Base-by-base conservation (phyloP, 2,329 filamentous ascomycete species). In the Trichoderma koningii region DNA sequence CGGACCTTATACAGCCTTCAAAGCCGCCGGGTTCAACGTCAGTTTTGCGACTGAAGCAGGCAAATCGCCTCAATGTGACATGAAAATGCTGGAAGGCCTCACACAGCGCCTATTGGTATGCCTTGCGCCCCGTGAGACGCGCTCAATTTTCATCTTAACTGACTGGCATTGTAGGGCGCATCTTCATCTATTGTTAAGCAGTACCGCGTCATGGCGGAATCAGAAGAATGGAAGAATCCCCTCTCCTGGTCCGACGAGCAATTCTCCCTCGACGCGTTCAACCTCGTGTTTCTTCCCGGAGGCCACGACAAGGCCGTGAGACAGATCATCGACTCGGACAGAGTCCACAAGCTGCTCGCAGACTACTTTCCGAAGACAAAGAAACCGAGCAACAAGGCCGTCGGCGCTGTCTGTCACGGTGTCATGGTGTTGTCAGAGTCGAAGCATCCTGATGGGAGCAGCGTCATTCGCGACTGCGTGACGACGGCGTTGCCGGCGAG, bases 361-460 rank as follows among this genome's bases (percentile, higher is more conserved):
- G 73, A 75, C 17, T 84, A 81, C 71, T 84, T 84, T 66, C 81
- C 81, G 7, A 67, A 75, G 63, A 83, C 82, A 0, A 74, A 72
- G 60, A 82, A 79, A 68, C 78, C 79, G 2, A 73, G 77, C 17
- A 73, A 69, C 2, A 83, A 82, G 68, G 75, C 75, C 3, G 72
- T 83, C 26, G 81, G 76, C 0, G 82, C 82, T 5, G 77, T 85
- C 3, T 85, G 83, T 68, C 82, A 85, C 70, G 83, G 83, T 47
- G 81, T 84, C 56, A 79, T 83, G 77, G 79, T 80, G 19, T 73
- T 85, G 3, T 77, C 80, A 17, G 76, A 80, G 55, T 75, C 81
- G 7, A 77, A 76, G 66, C 71, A 74, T 28, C 71, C 68, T 1
- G 71, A 79, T 48, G 81, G 80, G 30, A 78, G 75, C 66, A 83